Percentiles rank a stretch among this genome's conserved stretches.
phyloP scores from a whole-genome alignment of 148 eudicot species.

The Beta vulgaris region DNA sequence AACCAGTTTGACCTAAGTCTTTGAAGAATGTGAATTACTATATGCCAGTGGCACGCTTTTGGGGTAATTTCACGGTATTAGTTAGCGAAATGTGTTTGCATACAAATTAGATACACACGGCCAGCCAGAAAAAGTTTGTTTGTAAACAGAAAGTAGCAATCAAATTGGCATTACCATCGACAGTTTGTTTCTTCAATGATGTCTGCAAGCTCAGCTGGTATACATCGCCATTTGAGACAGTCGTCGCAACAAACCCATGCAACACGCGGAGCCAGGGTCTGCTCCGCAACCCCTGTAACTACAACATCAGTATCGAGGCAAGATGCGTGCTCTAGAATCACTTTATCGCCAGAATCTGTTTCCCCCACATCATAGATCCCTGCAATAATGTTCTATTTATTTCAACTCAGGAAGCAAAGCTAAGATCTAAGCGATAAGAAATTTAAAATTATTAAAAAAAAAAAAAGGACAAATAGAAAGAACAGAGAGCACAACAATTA shows the following conservation, averaged over 20 bases:
- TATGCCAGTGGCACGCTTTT: too few species aligned
- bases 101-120: too few species aligned
- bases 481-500: not conserved
- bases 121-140: too few species aligned
- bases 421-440: not conserved
- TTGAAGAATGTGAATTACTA: too few species aligned
- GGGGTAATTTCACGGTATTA: too few species aligned
- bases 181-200: slow-evolving; percentile 65
- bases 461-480: not conserved
- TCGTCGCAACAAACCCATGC: slow-evolving; percentile 98
- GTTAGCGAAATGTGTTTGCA: too few species aligned
- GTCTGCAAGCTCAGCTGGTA: slow-evolving; percentile 82
- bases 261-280: slow-evolving; percentile 38
- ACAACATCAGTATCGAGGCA: slow-evolving; percentile 23
- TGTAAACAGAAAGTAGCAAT: slow-evolving; percentile 3
- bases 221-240: slow-evolving; percentile 94
- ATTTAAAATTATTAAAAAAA: not conserved
- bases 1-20: too few species aligned
- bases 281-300: slow-evolving; percentile 32
- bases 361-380: slow-evolving; percentile 35
- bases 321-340: slow-evolving; percentile 23
- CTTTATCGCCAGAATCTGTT: slow-evolving; percentile 26
- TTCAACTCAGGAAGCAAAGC: not conserved
- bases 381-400: slow-evolving; percentile 22
- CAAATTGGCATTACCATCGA: slow-evolving; percentile 55